Evolutionary conservation across 2,329 filamentous ascomycete species (phyloP).

Genomic region (Fusarium tupiense): DNA sequence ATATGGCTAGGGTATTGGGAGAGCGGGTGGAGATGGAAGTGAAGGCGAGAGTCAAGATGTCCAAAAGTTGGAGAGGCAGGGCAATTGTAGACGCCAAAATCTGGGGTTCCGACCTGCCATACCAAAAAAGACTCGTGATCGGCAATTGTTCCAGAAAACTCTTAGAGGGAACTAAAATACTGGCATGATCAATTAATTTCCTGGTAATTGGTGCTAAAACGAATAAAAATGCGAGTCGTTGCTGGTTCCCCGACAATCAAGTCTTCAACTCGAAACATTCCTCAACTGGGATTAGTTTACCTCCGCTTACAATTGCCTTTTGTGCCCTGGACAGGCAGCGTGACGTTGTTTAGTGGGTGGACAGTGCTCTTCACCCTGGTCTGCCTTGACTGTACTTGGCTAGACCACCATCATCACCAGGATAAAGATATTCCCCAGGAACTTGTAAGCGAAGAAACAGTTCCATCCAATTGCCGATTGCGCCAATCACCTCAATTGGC

Average conservation of each 20-base stretch:
- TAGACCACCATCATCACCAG: neutral
- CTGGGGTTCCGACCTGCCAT: neutral
- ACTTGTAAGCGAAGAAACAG: neutral
- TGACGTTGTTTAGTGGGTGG: neutral
- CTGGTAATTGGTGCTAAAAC: neutral
- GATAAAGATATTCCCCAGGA: neutral
- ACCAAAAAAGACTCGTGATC: neutral
- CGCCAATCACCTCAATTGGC: neutral
- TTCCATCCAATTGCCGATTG: neutral
- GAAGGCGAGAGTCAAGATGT: neutral
- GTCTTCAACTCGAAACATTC: neutral
- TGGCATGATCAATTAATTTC: neutral
- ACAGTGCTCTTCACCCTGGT: neutral
- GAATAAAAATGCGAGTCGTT: neutral
- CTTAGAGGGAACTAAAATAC: neutral
- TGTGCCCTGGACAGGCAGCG: neutral
- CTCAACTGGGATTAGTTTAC: neutral
- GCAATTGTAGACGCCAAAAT: conserved; percentile 10
- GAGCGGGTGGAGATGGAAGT: conserved; percentile 1
- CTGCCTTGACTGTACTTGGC: neutral
- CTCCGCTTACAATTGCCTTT: conserved; percentile 13
- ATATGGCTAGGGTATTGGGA: neutral
- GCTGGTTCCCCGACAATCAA: neutral
- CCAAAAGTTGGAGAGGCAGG: conserved; percentile 1
- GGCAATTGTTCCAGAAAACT: neutral